phyloP scores from a whole-genome alignment of 768 basidiomycete species.

The Boletus sensibilis region DNA sequence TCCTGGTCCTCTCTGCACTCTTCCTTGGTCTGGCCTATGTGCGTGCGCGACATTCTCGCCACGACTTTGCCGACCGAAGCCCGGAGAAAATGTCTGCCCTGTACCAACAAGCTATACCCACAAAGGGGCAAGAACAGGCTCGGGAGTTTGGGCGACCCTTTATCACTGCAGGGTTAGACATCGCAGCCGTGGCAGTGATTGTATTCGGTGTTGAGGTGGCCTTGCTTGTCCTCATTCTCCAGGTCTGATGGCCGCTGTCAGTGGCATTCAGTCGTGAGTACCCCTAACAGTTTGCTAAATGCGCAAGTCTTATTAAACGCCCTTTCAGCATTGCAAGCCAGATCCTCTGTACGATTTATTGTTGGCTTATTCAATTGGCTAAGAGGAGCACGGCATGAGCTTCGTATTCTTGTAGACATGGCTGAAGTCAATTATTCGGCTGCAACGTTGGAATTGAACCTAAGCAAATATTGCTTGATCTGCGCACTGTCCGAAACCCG shows the following conservation, averaged over 20 bases:
- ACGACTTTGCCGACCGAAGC: conserved; percentile 72
- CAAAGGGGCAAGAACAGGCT: conserved; percentile 58
- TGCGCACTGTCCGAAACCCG: neutral
- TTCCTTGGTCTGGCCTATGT: conserved; percentile 59
- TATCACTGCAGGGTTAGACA: conserved; percentile 76
- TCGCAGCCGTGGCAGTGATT: conserved; percentile 52
- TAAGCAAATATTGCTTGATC: neutral
- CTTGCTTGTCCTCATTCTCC: conserved; percentile 61
- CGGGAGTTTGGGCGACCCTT: conserved; percentile 77
- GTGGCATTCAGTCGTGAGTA: conserved; percentile 6
- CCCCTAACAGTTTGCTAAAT: neutral
- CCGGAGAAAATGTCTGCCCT: conserved; percentile 32
- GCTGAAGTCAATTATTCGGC: neutral
- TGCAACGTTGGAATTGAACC: neutral
- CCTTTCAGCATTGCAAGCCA: neutral
- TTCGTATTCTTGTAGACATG: neutral
- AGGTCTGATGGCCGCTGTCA: conserved; percentile 22
- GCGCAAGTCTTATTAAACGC: neutral
- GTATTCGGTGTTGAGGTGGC: conserved; percentile 66
- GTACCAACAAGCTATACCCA: conserved; percentile 44
- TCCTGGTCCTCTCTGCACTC: conserved; percentile 57
- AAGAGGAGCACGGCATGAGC: conserved; percentile 7
- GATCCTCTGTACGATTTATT: conserved; percentile 20
- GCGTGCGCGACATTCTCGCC: conserved; percentile 62
- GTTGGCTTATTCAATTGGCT: conserved; percentile 8